Percentiles rank a stretch among this genome's conserved stretches.
Evolutionary conservation across 1,284 basidiomycete species (phyloP).

Genomic region (Rhodotorula sp.): DNA sequence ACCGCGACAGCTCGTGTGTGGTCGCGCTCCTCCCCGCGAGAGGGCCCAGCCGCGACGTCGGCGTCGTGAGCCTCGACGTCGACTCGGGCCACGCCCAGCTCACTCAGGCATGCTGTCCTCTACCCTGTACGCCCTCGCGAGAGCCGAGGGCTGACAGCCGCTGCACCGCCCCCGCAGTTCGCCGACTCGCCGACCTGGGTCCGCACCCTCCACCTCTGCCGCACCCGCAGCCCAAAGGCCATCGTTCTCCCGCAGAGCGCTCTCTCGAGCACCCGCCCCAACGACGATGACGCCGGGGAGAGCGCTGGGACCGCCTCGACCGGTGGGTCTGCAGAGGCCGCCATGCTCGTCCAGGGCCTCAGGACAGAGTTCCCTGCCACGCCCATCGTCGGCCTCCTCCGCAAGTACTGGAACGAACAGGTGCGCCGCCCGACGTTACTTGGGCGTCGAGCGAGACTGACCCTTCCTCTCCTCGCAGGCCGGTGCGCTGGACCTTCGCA

Average conservation of each 20-base stretch:
- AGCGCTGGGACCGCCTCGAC: constrained; percentile 22
- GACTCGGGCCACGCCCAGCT: constrained; percentile 36
- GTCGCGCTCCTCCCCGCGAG: constrained; percentile 41
- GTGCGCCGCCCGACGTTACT: not conserved
- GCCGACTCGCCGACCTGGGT: constrained; percentile 63
- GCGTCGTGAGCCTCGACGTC: constrained; percentile 39
- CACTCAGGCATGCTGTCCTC: constrained; percentile 38
- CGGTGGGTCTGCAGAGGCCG: not conserved
- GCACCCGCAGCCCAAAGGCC: constrained; percentile 68
- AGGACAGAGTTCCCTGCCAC: constrained; percentile 3
- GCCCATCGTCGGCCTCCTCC: constrained; percentile 12
- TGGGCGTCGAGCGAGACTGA: no score
- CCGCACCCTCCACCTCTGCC: constrained; percentile 82
- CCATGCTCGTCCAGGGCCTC: constrained; percentile 25
- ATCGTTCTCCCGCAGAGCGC: constrained; percentile 79
- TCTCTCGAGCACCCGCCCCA: constrained; percentile 48
- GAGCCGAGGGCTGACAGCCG: no score
- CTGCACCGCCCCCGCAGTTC: constrained; percentile 6
- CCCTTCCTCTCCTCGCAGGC: not conserved
- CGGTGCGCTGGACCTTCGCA: not conserved
- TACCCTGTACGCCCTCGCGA: not conserved
- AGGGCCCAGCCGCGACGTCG: constrained; percentile 42
- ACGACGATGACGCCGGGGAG: constrained; percentile 26
- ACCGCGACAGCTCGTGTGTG: constrained; percentile 20
- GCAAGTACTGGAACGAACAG: constrained; percentile 42